These are phyloP conservation scores for Bipolaris gigantea DNA, from an alignment of 2,329 filamentous ascomycete species.

Conservation along the genomic window DNA sequence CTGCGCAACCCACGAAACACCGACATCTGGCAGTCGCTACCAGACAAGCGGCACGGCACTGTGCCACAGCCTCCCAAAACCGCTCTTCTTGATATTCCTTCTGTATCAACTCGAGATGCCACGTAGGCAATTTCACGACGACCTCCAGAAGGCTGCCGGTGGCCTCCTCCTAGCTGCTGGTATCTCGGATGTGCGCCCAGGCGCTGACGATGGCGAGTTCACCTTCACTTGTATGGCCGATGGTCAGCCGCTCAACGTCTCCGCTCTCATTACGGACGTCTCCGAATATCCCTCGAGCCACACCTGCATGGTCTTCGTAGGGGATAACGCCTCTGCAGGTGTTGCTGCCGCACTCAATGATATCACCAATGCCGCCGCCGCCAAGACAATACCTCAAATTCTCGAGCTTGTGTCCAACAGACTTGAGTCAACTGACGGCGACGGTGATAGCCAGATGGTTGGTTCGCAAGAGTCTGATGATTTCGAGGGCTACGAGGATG, in stretches of 20 bases:
- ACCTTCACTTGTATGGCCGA: slow-evolving; percentile 55
- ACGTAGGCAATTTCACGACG: slow-evolving; percentile 64
- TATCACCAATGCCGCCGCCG: slow-evolving; percentile 48
- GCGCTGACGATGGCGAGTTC: slow-evolving; percentile 73
- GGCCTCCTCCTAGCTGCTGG: slow-evolving; percentile 48
- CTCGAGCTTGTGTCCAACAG: slow-evolving; percentile 50
- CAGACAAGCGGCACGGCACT: too few species aligned
- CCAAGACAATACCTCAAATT: slow-evolving; percentile 54
- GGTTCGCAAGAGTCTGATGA: slow-evolving; percentile 43
- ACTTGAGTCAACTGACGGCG: slow-evolving; percentile 42
- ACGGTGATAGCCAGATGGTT: slow-evolving; percentile 49
- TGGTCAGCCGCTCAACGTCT: slow-evolving; percentile 41
- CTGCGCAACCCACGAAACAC: slow-evolving; percentile 6
- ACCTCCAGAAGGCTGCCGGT: slow-evolving; percentile 52
- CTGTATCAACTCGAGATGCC: slow-evolving; percentile 56
- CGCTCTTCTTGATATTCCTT: neutral
- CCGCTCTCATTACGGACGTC: slow-evolving; percentile 54
- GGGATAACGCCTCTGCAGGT: slow-evolving; percentile 49
- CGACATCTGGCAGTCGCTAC: neutral
- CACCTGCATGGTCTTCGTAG: slow-evolving; percentile 60
- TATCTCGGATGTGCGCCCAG: slow-evolving; percentile 60
- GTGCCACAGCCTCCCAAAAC: neutral
- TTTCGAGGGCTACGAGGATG: slow-evolving; percentile 21
- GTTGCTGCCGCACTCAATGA: slow-evolving; percentile 51
- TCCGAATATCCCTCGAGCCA: slow-evolving; percentile 63